Conservation (phyloP, 768 basidiomycete species). For the Lactarius quietus region DNA sequence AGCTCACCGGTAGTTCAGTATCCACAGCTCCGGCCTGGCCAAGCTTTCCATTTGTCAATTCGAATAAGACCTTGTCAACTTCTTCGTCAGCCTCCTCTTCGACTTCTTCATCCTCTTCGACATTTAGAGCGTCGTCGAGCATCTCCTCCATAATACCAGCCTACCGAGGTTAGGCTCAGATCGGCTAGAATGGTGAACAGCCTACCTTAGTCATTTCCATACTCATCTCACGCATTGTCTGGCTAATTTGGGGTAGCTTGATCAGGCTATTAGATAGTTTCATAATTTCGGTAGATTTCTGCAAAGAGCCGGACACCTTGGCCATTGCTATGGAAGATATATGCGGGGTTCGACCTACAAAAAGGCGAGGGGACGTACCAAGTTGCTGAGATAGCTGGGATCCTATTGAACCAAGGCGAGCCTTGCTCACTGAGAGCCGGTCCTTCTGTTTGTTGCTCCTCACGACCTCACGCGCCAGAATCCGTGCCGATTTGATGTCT, state of each 20-base stretch:
- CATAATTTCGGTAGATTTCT: slow-evolving; percentile 99
- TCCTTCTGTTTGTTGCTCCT: slow-evolving; percentile 94
- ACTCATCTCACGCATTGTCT: slow-evolving; percentile 94
- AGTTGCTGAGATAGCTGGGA: slow-evolving; percentile 89
- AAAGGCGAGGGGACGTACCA: slow-evolving; percentile 48
- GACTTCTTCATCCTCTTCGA: slow-evolving; percentile 92
- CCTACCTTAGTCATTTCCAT: slow-evolving; percentile 98
- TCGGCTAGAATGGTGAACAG: slow-evolving; percentile 13
- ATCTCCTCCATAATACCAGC: slow-evolving; percentile 98
- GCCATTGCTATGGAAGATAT: slow-evolving; percentile 64
- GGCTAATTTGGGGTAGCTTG: slow-evolving; percentile 88
- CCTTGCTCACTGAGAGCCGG: slow-evolving; percentile 87
- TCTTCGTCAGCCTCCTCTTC: slow-evolving; percentile 97
- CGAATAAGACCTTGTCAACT: slow-evolving; percentile 93
- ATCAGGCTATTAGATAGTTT: slow-evolving; percentile 91
- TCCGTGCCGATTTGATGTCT: slow-evolving; percentile 87
- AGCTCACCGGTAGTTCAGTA: slow-evolving; percentile 70
- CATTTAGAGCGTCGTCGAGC: slow-evolving; percentile 88
- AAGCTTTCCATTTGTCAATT: slow-evolving; percentile 94
- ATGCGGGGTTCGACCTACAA: background rate
- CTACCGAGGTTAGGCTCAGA: slow-evolving; percentile 39
- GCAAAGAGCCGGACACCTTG: slow-evolving; percentile 96
- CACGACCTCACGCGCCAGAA: slow-evolving; percentile 92
- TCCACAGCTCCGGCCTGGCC: slow-evolving; percentile 76
- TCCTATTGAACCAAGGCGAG: slow-evolving; percentile 84